Evolutionary conservation across 306 rosid species (phyloP).

Genomic region (Quercus suber): DNA sequence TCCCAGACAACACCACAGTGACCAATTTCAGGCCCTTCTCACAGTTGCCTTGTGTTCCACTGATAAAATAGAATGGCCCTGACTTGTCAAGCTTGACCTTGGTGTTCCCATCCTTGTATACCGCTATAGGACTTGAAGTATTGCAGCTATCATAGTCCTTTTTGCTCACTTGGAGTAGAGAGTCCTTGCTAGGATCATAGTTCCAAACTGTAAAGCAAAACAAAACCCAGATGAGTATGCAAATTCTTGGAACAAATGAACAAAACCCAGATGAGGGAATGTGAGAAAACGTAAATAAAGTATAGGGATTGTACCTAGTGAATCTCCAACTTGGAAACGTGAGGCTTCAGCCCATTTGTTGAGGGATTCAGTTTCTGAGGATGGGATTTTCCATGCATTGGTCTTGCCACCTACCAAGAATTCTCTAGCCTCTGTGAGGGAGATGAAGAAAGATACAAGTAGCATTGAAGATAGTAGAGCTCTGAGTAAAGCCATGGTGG

Average conservation of each 20-base stretch:
- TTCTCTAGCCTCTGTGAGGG: conserved; percentile 6
- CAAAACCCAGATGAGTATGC: neutral
- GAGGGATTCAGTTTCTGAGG: conserved; percentile 20
- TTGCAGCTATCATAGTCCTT: conserved; percentile 22
- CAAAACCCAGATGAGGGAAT: neutral
- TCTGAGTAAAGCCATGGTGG: neutral
- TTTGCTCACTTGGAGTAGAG: conserved; percentile 18
- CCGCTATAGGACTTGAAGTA: neutral
- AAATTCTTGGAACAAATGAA: neutral
- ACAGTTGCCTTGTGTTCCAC: conserved; percentile 30
- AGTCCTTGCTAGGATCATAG: neutral
- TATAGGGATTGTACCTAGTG: conserved; percentile 1
- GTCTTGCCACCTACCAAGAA: conserved; percentile 31
- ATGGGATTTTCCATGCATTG: conserved; percentile 30
- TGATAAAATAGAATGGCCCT: conserved; percentile 33
- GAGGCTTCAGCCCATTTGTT: conserved; percentile 28
- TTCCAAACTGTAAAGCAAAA: neutral
- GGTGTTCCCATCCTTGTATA: conserved; percentile 17
- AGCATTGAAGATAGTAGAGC: neutral
- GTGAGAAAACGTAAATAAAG: neutral
- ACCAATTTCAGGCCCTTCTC: conserved; percentile 22
- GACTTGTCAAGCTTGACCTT: conserved; percentile 11
- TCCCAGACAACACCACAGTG: neutral
- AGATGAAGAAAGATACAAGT: neutral
- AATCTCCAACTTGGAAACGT: conserved; percentile 33